Evolutionary conservation across 1,284 basidiomycete genomes (phyloP).

Genomic region (Boletus semigastroideus): DNA sequence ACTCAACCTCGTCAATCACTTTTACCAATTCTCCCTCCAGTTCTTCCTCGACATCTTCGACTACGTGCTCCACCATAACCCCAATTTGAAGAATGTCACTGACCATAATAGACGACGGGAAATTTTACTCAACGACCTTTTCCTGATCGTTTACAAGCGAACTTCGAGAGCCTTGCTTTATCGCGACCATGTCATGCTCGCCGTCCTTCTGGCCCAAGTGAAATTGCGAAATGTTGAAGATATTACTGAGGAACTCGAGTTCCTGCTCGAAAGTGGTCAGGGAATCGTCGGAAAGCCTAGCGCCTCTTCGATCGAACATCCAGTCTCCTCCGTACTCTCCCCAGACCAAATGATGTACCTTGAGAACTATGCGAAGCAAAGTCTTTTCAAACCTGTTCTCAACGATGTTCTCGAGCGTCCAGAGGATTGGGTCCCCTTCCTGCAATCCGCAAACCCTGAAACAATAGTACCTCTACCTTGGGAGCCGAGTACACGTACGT

Average conservation of each 20-base stretch:
- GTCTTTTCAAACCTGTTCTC: conserved; percentile 78
- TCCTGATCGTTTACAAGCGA: conserved; percentile 86
- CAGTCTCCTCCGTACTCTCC: conserved; percentile 50
- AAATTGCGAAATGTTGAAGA: conserved; percentile 81
- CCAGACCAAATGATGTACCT: conserved; percentile 71
- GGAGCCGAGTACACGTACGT: conserved; percentile 72
- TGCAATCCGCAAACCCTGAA: conserved; percentile 74
- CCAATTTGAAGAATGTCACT: conserved; percentile 77
- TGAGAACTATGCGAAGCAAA: conserved; percentile 64
- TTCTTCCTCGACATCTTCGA: conserved; percentile 99
- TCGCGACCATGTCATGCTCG: conserved; percentile 89
- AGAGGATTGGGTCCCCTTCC: conserved; percentile 77
- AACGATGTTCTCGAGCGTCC: conserved; percentile 64
- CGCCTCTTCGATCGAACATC: conserved; percentile 36
- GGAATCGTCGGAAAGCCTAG: conserved; percentile 47
- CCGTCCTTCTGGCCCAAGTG: conserved; percentile 87
- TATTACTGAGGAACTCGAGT: conserved; percentile 84
- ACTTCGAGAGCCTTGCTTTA: conserved; percentile 92
- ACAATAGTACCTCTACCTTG: conserved; percentile 72
- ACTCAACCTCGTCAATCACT: conserved; percentile 92
- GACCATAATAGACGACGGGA: conserved; percentile 77
- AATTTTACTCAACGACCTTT: conserved; percentile 89
- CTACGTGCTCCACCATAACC: conserved; percentile 89
- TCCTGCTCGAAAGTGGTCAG: conserved; percentile 87
- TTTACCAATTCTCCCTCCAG: conserved; percentile 97